Conservation (phyloP, 1,139 yeast genomes). For the Eremothecium gossypii region DNA sequence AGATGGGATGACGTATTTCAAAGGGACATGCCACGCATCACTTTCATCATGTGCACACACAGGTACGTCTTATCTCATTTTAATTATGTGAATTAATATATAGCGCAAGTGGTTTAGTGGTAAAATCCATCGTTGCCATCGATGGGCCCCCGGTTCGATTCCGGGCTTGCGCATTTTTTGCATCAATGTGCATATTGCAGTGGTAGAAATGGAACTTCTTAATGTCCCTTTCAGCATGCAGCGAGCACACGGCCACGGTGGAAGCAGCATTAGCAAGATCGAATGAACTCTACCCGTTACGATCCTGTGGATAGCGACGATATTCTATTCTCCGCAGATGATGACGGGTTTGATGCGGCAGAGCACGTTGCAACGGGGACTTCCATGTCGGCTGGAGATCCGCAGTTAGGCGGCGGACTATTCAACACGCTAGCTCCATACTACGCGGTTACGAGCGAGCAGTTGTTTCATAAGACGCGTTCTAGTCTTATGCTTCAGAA, state of each 20-base stretch:
- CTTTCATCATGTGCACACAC: too few relatives aligned
- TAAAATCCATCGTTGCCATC: constrained; percentile 23
- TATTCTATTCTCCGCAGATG: constrained; percentile 1
- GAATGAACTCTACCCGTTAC: neutral
- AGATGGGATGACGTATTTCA: too few relatives aligned
- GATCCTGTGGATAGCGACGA: neutral
- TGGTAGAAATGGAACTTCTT: neutral
- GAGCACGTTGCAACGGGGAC: neutral
- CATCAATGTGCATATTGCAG: neutral
- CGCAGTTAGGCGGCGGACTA: constrained; percentile 18
- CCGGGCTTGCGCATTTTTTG: constrained; percentile 20
- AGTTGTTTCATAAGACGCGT: constrained; percentile 13
- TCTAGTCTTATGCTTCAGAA: constrained; percentile 12
- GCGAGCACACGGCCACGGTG: neutral
- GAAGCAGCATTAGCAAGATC: neutral
- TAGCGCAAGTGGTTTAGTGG: constrained; percentile 9
- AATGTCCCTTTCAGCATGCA: neutral
- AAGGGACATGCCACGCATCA: too few relatives aligned
- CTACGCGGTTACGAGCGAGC: constrained; percentile 18
- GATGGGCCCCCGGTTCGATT: constrained; percentile 23
- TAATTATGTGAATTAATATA: too few relatives aligned
- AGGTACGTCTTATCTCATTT: too few relatives aligned
- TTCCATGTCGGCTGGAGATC: neutral
- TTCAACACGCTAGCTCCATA: constrained; percentile 23
- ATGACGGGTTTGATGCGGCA: neutral